Conservation (phyloP, 1,284 basidiomycete genomes). For the Leccinum subspadiceum region DNA sequence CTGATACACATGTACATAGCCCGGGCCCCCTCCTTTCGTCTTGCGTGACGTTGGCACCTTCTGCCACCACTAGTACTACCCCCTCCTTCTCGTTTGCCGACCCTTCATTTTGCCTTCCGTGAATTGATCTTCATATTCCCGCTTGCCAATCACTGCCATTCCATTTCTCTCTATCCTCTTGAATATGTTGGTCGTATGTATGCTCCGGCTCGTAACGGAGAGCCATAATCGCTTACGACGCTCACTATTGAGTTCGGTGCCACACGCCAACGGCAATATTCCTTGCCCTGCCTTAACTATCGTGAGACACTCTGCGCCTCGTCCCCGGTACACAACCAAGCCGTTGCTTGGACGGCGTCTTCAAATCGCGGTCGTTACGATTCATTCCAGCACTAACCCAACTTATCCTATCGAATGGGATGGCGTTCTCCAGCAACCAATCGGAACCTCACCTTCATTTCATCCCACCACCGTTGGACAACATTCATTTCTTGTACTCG, state of each 20-base stretch:
- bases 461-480: background rate
- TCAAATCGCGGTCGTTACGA: background rate
- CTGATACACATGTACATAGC: background rate
- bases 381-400: conserved; percentile 9
- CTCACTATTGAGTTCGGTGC: background rate
- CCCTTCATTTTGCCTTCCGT: conserved; percentile 7
- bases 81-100: conserved; percentile 10
- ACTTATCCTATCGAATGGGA: background rate
- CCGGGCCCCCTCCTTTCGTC: background rate
- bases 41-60: conserved; percentile 3
- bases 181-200: background rate
- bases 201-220: background rate
- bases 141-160: background rate
- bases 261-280: conserved; percentile 12
- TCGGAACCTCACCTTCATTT: conserved; percentile 8
- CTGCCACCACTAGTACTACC: background rate
- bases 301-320: conserved; percentile 5
- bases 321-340: background rate
- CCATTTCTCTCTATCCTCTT: conserved; percentile 6
- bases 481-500: background rate
- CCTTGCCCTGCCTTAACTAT: background rate
- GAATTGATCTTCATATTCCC: background rate
- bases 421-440: background rate
- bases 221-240: background rate
- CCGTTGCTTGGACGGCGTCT: background rate